Conservation (phyloP, 805 yeast species). For the Kazachstania taianensis region DNA sequence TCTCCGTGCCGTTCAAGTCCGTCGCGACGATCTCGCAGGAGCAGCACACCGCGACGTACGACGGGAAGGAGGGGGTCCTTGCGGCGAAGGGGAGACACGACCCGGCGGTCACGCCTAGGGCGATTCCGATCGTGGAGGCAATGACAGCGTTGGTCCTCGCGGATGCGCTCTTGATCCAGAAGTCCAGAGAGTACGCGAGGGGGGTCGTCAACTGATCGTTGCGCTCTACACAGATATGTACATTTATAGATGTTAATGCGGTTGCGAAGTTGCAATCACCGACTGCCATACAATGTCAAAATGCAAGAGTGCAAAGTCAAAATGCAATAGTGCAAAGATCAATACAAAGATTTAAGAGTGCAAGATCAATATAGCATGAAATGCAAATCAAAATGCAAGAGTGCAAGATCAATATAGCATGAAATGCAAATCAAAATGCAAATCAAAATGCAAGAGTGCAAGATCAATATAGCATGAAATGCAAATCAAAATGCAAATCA, state of each 20-base stretch:
- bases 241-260: neutral
- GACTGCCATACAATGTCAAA: no score
- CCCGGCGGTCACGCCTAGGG: conserved; percentile 97
- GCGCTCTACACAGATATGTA: neutral
- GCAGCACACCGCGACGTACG: conserved; percentile 81
- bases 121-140: conserved; percentile 96
- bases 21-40: conserved; percentile 96
- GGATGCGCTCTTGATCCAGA: conserved; percentile 77
- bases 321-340: no score
- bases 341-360: no score
- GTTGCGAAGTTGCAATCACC: neutral
- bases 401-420: no score
- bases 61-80: conserved; percentile 76
- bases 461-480: no score
- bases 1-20: conserved; percentile 93
- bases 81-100: conserved; percentile 98
- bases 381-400: no score
- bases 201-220: conserved; percentile 21
- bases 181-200: conserved; percentile 59
- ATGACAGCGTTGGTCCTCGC: conserved; percentile 94
- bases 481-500: no score
- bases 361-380: no score
- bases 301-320: no score
- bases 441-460: no score
- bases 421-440: no score